Evolutionary conservation across 495 filamentous ascomycete species (phyloP), one percentile per base, ranked within the genome.

Genomic region (Barbatosphaeria neglecta): DNA sequence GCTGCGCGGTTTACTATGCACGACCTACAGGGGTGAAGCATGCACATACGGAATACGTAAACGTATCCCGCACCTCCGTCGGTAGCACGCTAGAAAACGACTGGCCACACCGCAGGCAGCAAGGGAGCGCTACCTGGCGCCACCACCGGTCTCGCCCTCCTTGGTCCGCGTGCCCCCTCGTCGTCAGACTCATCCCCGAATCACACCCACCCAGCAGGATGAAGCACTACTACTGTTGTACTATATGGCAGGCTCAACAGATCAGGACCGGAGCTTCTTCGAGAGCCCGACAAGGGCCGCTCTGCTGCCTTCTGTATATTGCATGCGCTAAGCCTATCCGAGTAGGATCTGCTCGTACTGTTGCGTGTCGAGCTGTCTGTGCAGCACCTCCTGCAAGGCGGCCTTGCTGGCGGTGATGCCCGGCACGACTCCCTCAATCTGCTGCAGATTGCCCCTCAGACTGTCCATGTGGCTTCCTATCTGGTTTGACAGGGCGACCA

Each of bases 361-460:
- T 59, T 59, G 71, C 59, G 53, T 72, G 22, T 59, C 71, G 50
- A 64, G 55, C 56, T 59, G 66, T 52, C 53, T 62, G 56, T 59
- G 67, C 60, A 68, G 54, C 50, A 62, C 58, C 33, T 55, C 58
- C 57, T 55, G 62, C 33, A 60, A 49, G 45, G 55, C 64, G 43
- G 50, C 75, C 57, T 66, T 74, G 63, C 52, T 67, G 51, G 57
- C 63, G 38, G 51, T 55, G 17, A 73, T 64, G 5, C 61, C 62
- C 6, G 66, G 67, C 38, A 67, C 48, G 17, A 74, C 59, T 0
- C 67, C 70, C 1, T 70, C 66, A 19, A 72, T 64, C 58, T 73
- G 69, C 37, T 60, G 75, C 60, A 67, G 73, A 57, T 69, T 84
- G 68, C 54, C 76, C 61, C 60, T 76, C 80, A 73, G 81, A 70